Conservation (phyloP, 2,329 filamentous ascomycete species). For the Neurospora sp. region DNA sequence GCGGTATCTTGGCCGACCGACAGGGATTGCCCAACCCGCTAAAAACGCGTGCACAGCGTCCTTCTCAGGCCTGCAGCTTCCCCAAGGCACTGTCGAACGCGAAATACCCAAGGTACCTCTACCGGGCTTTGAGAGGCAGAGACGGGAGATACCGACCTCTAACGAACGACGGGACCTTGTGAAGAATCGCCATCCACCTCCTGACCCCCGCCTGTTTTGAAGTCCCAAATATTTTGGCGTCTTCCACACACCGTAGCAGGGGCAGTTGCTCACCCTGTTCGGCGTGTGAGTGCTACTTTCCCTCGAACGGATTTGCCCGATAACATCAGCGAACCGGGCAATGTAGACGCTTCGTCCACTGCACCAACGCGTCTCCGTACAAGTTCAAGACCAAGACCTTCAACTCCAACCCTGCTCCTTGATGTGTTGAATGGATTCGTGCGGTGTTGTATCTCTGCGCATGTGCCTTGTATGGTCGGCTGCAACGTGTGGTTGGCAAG, state of each 20-base stretch:
- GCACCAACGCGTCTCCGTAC: not conserved
- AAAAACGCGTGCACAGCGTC: not conserved
- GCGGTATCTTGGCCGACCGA: slow-evolving; percentile 17
- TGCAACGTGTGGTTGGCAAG: not conserved
- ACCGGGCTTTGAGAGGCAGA: not conserved
- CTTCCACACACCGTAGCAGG: not conserved
- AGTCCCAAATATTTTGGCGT: not conserved
- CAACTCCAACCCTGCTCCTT: not conserved
- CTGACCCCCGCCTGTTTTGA: not conserved
- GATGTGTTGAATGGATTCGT: not conserved
- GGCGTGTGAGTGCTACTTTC: not conserved
- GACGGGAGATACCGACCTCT: not conserved
- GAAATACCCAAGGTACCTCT: not conserved
- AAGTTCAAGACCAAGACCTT: not conserved
- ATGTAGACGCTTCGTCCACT: not conserved
- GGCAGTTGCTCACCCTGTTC: not conserved
- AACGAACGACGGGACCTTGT: not conserved
- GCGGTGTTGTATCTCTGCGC: not conserved
- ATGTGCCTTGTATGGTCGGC: not conserved
- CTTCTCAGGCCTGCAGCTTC: not conserved
- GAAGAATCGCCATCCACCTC: not conserved
- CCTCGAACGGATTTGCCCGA: not conserved
- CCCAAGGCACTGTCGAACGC: not conserved
- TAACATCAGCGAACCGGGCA: not conserved
- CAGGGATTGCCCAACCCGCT: slow-evolving; percentile 15